A percentile compares a stretch with the other conserved stretches of the same genome.
phyloP scores from a whole-genome alignment of 371 early-diverging fungal genomes.

The Mucor circinelloides region DNA sequence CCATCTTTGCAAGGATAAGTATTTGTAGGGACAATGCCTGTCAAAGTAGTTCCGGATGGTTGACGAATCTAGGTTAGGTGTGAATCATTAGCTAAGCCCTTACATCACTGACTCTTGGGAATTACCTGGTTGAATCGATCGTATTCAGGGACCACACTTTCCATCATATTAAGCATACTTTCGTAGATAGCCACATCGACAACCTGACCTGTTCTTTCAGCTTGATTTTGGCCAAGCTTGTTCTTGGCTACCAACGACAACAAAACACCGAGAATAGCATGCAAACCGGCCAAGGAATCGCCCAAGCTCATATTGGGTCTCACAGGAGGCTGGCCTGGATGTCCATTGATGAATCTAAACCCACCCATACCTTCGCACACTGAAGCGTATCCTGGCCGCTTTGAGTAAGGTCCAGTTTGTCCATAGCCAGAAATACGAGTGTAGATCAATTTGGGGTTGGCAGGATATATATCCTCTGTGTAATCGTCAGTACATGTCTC shows the following conservation, averaged over 20 bases:
- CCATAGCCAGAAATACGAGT: conserved; percentile 62
- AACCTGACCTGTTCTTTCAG: conserved; percentile 48
- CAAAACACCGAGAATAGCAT: conserved; percentile 54
- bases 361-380: conserved; percentile 66
- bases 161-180: conserved; percentile 61
- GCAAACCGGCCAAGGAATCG: conserved; percentile 60
- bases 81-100: neutral
- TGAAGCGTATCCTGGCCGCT: conserved; percentile 57
- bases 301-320: conserved; percentile 60
- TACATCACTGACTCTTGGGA: neutral
- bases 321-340: conserved; percentile 52
- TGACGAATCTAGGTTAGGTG: conserved; percentile 35
- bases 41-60: conserved; percentile 59
- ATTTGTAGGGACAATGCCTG: conserved; percentile 62
- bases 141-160: conserved; percentile 56
- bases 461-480: conserved; percentile 43
- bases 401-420: conserved; percentile 59
- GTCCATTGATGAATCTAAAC: conserved; percentile 54
- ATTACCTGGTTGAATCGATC: conserved; percentile 50
- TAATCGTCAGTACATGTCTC: neutral
- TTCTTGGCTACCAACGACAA: conserved; percentile 46
- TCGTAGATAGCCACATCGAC: conserved; percentile 65
- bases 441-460: conserved; percentile 50
- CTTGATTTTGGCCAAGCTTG: conserved; percentile 20
- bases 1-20: conserved; percentile 58